Base-by-base conservation (phyloP, 2,329 filamentous ascomycete species). In the Fusarium pseudograminearum region DNA sequence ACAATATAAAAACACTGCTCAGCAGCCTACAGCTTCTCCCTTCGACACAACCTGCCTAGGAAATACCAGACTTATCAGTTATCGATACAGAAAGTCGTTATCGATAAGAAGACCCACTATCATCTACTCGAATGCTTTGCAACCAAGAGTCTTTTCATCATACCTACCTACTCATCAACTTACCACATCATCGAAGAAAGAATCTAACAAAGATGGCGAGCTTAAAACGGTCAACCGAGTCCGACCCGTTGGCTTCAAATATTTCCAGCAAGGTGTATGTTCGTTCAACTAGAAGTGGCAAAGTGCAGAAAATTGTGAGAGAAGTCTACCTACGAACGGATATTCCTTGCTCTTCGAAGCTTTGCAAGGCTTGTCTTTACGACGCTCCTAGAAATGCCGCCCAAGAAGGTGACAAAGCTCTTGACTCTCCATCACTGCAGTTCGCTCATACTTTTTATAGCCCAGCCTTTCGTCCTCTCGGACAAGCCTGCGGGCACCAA, bases 271-370 rank as follows among this genome's bases (percentile, higher is more conserved):
- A 98, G 83, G 90, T 97, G 75, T 99, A 97, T 78, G 93, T 99
- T 69, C 89, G 96, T 65, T 98, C 96, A 28, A 97, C 95, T 48
- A 94, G 93, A 81, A 96, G 90, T 80, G 96, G 96, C 80, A 98
- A 98, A 83, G 95, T 98, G 64, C 96, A 98, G 81, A 99, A 99
- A 86, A 97, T 99, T 77, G 96, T 99, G 72, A 90, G 94, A 76
- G 96, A 99, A 84, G 87, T 98, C 69, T 99, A 99, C 81, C 86
- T 99, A 66, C 90, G 96, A 80, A 93, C 95, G 82, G 96, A 99
- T 79, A 98, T 99, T 76, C 95, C 96, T 51, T 99, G 96, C 83
- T 98, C 95, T 34, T 98, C 95, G 28, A 92, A 91, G 80, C 84
- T 99, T 45, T 99, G 96, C 83, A 86, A 87, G 66, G 82, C 81